A percentile compares a stretch with the other conserved stretches of the same genome.
These are phyloP conservation scores for Haematococcus lacustris DNA, from an alignment of 139 green algal genomes.

Conservation along the genomic window DNA sequence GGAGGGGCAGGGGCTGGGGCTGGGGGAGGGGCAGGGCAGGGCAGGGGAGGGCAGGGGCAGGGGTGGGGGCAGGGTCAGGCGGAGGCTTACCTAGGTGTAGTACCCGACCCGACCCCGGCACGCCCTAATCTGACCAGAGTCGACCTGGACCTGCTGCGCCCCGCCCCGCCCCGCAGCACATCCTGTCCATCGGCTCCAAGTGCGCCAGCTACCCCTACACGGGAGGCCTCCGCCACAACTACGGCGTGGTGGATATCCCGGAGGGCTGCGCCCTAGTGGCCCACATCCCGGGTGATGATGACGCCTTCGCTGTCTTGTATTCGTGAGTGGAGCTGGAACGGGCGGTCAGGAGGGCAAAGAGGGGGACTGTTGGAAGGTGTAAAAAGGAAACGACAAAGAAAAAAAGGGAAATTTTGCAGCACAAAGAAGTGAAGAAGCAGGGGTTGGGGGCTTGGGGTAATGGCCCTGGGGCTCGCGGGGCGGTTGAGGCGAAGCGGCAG, in stretches of 20 bases:
- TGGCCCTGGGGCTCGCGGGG: neutral
- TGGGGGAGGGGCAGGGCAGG: no score
- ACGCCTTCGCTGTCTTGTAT: slow-evolving; percentile 11
- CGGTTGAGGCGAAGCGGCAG: neutral
- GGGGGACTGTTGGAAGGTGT: neutral
- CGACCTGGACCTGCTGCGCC: no score
- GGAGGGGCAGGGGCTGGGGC: no score
- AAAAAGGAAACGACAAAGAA: neutral
- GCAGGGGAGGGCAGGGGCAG: no score
- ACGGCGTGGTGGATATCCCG: slow-evolving; percentile 11
- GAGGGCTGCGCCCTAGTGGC: slow-evolving; percentile 8
- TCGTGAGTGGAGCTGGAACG: neutral
- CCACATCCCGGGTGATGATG: slow-evolving; percentile 11
- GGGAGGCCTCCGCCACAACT: slow-evolving; percentile 1
- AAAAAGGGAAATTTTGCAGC: neutral
- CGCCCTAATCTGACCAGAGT: neutral
- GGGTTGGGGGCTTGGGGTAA: neutral
- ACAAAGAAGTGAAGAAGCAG: neutral
- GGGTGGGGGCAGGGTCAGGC: no score
- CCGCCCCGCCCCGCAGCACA: neutral
- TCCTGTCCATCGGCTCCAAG: neutral
- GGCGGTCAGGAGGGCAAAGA: neutral
- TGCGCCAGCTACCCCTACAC: slow-evolving; percentile 9
- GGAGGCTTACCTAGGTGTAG: neutral
- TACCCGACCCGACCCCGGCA: neutral